Base-by-base conservation (phyloP, 805 yeast genomes). In the Lipomyces japonicus region DNA sequence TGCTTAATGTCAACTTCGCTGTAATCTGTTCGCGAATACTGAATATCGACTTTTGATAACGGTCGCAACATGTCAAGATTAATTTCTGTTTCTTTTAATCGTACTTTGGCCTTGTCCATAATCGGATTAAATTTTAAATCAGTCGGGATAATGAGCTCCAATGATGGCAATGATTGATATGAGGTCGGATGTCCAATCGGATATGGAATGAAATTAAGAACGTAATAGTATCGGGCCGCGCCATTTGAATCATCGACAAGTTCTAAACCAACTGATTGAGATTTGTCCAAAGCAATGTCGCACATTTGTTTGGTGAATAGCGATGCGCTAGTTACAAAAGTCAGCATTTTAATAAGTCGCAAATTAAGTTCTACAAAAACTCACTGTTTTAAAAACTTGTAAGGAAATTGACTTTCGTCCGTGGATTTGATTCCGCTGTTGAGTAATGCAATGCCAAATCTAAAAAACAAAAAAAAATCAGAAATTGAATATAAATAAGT, bases 121-220 rank as follows among this genome's bases (percentile, higher is more conserved):
- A n/a, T 19, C 10, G n/a, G 9, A 16, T 18, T 12, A 48, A 48
- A 47, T 43, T 34, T 9, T 12, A 30, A 26, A n/a, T 46, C 38
- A 12, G 49, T 51, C 10, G 47, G 35, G 12, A 50, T 31, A 9
- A 7, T 22, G 43, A 53, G 41, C 25, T 49, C 57, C 5, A 53
- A 25, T 7, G 48, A 39, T 16, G 51, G 23, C 31, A 35, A 47
- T 10, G 42, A 19, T 10, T 14, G 3, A 31, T 50, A 53, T 6
- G 42, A 6, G 2, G 23, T n/a, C 19, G 57, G 57, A 26, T 53
- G 51, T 10, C 37, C 46, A 32, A 45, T 42, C 3, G 57, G 57
- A 12, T 51, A 53, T 2, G 57, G 51, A 24, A 46, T 40, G 28
- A 53, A 50, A 30, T 42, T 32, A 4, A 53, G 51, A 2, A 30